Conservation (phyloP, 2,329 filamentous ascomycete species). For the Lasiodiplodia hormozganensis region DNA sequence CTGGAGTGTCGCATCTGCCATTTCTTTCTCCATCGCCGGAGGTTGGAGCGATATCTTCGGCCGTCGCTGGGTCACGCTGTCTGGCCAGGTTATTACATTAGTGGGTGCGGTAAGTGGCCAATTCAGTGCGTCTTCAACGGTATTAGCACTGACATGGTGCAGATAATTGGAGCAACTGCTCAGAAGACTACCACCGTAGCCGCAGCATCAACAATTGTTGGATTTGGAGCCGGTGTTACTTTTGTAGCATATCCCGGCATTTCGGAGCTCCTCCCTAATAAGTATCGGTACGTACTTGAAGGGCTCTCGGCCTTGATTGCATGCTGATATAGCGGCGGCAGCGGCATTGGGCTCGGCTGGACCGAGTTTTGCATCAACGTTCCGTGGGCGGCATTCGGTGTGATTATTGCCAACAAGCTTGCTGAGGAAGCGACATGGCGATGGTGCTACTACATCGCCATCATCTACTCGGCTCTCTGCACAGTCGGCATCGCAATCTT, state of each 20-base stretch:
- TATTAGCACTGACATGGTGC: background rate
- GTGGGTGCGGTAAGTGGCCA: constrained; percentile 36
- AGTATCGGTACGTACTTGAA: constrained; percentile 30
- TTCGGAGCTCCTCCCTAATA: constrained; percentile 36
- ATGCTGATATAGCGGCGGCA: background rate
- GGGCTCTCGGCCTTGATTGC: background rate
- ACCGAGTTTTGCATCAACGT: constrained; percentile 35
- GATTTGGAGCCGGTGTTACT: constrained; percentile 12
- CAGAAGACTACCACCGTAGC: constrained; percentile 43
- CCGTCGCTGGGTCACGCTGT: constrained; percentile 41
- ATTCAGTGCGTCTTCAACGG: constrained; percentile 26
- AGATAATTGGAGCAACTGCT: constrained; percentile 46
- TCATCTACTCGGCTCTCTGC: constrained; percentile 52
- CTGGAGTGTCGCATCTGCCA: constrained; percentile 39
- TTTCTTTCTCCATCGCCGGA: constrained; percentile 43
- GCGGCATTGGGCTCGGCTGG: constrained; percentile 39
- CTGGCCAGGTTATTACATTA: constrained; percentile 40
- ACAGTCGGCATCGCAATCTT: constrained; percentile 52
- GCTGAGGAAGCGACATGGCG: constrained; percentile 47
- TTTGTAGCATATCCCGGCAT: constrained; percentile 31
- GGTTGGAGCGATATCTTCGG: constrained; percentile 46
- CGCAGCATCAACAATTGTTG: constrained; percentile 32
- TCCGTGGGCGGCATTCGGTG: constrained; percentile 47
- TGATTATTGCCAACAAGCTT: constrained; percentile 52
- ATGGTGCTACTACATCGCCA: constrained; percentile 48